Evolutionary conservation across 148 eudicot species (phyloP).

Genomic region (Fagopyrum homotropicum): DNA sequence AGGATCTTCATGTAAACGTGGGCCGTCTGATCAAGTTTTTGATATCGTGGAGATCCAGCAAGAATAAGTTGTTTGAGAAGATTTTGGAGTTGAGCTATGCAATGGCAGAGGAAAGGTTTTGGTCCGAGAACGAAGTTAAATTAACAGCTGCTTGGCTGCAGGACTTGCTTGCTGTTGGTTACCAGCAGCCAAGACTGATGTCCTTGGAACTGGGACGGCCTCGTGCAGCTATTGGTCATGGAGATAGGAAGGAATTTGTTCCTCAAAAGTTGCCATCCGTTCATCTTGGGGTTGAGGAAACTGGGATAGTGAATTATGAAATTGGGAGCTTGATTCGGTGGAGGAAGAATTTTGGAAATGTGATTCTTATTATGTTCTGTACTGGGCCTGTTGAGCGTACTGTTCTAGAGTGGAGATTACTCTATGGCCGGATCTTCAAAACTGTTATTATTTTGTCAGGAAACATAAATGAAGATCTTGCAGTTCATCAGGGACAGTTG

Average conservation of each 20-base stretch:
- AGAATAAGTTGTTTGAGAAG: constrained; percentile 74
- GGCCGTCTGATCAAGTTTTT: constrained; percentile 71
- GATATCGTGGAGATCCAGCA: constrained; percentile 68
- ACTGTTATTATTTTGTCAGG: constrained; percentile 78
- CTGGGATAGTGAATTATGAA: constrained; percentile 78
- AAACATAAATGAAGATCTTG: constrained; percentile 74
- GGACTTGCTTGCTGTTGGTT: constrained; percentile 85
- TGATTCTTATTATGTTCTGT: constrained; percentile 85
- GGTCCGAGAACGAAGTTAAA: constrained; percentile 85
- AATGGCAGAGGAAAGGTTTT: constrained; percentile 95
- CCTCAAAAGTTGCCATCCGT: constrained; percentile 89
- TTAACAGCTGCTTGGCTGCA: constrained; percentile 97
- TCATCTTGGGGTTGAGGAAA: constrained; percentile 93
- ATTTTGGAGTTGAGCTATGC: constrained; percentile 77
- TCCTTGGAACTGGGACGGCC: constrained; percentile 68
- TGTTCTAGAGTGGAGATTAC: constrained; percentile 95
- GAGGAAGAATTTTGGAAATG: constrained; percentile 91
- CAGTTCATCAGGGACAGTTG: constrained; percentile 72
- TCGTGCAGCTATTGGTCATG: constrained; percentile 73
- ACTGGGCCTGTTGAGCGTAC: constrained; percentile 90
- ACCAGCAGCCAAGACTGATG: constrained; percentile 88
- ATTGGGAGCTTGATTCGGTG: constrained; percentile 85
- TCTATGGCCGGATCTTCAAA: constrained; percentile 92
- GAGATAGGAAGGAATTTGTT: constrained; percentile 81
- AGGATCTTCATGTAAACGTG: constrained; percentile 96